These are phyloP conservation scores for Boletus edulis DNA, from an alignment of 768 basidiomycete species.

Conservation along the genomic window DNA sequence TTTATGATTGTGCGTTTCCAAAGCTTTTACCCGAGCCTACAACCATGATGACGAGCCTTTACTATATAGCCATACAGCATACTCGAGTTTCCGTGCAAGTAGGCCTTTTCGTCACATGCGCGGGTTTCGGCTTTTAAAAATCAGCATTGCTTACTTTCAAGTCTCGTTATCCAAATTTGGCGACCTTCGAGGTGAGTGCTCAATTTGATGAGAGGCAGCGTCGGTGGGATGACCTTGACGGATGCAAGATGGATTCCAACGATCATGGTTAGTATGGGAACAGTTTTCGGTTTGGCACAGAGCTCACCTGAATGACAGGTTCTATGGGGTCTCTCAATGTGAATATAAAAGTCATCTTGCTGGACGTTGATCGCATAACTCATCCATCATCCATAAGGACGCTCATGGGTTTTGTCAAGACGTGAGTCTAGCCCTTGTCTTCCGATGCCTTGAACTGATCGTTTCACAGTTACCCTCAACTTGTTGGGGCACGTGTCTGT, in stretches of 20 bases:
- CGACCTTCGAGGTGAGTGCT: not conserved
- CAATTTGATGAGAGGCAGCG: not conserved
- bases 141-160: not conserved
- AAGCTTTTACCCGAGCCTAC: not conserved
- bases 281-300: no score
- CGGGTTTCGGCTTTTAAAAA: not conserved
- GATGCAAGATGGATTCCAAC: not conserved
- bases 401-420: slow-evolving; percentile 2
- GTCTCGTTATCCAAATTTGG: not conserved
- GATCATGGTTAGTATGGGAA: not conserved
- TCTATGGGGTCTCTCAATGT: slow-evolving; percentile 1
- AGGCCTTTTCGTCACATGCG: not conserved
- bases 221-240: not conserved
- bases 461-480: not conserved
- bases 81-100: not conserved
- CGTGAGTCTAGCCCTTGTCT: not conserved
- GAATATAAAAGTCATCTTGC: not conserved
- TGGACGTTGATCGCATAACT: not conserved
- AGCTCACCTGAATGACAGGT: not conserved
- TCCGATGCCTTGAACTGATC: not conserved
- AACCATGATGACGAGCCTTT: not conserved
- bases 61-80: not conserved
- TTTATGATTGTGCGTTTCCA: not conserved
- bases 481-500: not conserved
- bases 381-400: not conserved